A percentile compares a stretch with the other conserved stretches of the same genome.
Conservation (phyloP, 2,329 filamentous ascomycete species). For the Aspergillus glaucus region DNA sequence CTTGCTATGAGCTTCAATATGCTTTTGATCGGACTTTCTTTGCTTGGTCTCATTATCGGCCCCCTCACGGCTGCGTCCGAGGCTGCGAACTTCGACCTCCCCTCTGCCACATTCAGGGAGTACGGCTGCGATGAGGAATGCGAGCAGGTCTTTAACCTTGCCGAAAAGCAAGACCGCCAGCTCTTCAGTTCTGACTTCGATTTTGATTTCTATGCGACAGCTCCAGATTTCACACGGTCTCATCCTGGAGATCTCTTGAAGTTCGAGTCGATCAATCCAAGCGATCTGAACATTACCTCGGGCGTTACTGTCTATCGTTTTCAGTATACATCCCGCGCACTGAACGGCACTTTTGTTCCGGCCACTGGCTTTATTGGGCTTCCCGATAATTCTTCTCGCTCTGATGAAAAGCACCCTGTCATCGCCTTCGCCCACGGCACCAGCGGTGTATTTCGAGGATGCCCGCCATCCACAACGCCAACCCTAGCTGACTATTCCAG, state of each 20-base stretch:
- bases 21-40: no score
- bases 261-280: constrained; percentile 2
- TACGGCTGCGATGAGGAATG: background rate
- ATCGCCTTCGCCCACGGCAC: constrained; percentile 10
- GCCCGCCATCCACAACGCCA: constrained; percentile 4
- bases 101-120: background rate
- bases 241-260: constrained; percentile 8
- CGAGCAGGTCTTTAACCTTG: background rate
- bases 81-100: background rate
- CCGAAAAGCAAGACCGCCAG: constrained; percentile 7
- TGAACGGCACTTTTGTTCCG: constrained; percentile 2
- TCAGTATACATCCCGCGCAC: constrained; percentile 3
- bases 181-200: constrained; percentile 4
- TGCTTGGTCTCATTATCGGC: no score
- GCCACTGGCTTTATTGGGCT: constrained; percentile 5
- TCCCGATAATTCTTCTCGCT: background rate
- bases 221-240: constrained; percentile 4
- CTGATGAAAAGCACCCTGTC: constrained; percentile 1
- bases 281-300: background rate
- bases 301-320: constrained; percentile 3
- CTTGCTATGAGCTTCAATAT: no score
- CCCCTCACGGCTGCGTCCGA: background rate
- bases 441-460: constrained; percentile 4
- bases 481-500: constrained; percentile 6
- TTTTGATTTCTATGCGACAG: constrained; percentile 6